Percentiles rank a stretch among this genome's conserved stretches.
phyloP scores from a whole-genome alignment of 768 basidiomycete species.

The Lentinula boryana region DNA sequence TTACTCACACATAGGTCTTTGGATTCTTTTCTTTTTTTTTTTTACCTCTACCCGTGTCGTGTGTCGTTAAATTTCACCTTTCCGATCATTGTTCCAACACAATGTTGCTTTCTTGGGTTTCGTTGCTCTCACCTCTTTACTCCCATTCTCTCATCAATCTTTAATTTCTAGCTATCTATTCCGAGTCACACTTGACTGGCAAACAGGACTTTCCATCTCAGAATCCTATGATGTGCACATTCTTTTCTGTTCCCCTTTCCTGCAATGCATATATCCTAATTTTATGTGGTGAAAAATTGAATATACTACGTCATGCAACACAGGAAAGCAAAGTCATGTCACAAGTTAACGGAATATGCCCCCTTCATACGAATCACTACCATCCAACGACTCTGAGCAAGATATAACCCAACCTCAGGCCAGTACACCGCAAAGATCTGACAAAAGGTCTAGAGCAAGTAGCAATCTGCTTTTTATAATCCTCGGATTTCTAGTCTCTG shows the following conservation, averaged over 20 bases:
- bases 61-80: background rate
- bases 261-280: background rate
- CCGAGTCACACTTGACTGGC: background rate
- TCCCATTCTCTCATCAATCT: background rate
- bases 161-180: background rate
- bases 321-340: background rate
- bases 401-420: conserved; percentile 10
- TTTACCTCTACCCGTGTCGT: background rate
- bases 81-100: no score
- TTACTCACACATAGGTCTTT: background rate
- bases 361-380: conserved; percentile 24
- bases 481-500: conserved; percentile 27
- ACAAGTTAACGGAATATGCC: background rate
- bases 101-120: background rate
- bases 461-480: conserved; percentile 28
- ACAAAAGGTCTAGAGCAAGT: conserved; percentile 17
- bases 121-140: no score
- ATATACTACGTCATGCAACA: no score
- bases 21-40: background rate
- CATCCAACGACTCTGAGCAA: conserved; percentile 18
- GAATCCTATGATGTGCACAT: background rate
- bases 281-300: background rate
- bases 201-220: background rate
- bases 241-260: background rate
- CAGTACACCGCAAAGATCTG: conserved; percentile 16